These are phyloP conservation scores for Gloeostereum incarnatum DNA, from an alignment of 768 basidiomycete species.

Conservation along the genomic window DNA sequence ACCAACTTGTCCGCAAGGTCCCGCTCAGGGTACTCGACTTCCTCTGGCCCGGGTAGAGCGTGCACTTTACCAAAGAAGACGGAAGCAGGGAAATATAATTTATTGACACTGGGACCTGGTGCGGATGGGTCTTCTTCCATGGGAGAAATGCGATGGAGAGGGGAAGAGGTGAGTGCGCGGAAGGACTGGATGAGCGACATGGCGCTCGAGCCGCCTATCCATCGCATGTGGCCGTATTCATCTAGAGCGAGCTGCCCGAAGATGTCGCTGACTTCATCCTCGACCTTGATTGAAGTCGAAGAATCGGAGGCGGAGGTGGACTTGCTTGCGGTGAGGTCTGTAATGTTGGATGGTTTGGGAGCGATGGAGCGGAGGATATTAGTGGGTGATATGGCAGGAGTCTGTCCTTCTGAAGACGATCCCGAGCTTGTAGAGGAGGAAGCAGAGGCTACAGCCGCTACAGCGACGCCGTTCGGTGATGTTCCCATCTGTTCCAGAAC, in stretches of 20 bases:
- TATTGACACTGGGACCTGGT: constrained; percentile 73
- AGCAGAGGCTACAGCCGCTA: too few species aligned
- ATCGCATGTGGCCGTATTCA: constrained; percentile 84
- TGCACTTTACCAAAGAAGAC: constrained; percentile 82
- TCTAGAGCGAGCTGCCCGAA: constrained; percentile 85
- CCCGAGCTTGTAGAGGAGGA: constrained; percentile 17
- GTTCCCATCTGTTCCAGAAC: constrained; percentile 67
- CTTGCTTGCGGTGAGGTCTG: too few species aligned
- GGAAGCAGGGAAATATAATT: constrained; percentile 81
- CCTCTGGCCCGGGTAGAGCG: constrained; percentile 74
- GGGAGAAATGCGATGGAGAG: constrained; percentile 69
- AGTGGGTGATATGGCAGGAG: constrained; percentile 25
- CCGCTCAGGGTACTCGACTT: constrained; percentile 80
- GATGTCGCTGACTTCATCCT: constrained; percentile 76
- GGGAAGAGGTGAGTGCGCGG: constrained; percentile 63
- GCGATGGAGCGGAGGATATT: constrained; percentile 25
- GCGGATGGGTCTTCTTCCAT: constrained; percentile 78
- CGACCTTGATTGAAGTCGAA: constrained; percentile 41
- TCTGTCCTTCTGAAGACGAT: constrained; percentile 18
- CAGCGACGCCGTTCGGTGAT: constrained; percentile 35
- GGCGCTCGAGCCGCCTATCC: constrained; percentile 88
- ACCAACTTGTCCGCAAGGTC: constrained; percentile 85
- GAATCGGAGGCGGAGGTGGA: constrained; percentile 21
- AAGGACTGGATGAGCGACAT: constrained; percentile 91
- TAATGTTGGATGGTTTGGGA: constrained; percentile 12